Percentiles rank a stretch among this genome's conserved stretches.
Evolutionary conservation across 2,329 filamentous ascomycete genomes (phyloP).

Genomic region (Hirsutella thompsonii): DNA sequence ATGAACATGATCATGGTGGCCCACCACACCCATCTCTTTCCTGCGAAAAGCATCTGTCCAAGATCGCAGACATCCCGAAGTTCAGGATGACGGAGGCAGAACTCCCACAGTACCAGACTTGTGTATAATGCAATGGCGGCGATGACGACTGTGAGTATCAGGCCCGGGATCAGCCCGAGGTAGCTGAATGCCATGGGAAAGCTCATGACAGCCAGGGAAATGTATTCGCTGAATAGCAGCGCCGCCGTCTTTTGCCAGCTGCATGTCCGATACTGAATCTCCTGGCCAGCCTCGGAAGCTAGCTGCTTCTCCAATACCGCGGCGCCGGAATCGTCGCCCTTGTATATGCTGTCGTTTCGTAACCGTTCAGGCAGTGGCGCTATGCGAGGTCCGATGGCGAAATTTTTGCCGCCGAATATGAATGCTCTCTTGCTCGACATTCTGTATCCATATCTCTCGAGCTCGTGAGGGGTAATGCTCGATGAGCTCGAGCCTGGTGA

Average conservation of each 20-base stretch:
- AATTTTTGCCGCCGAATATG: constrained; percentile 24
- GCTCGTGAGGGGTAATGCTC: constrained; percentile 6
- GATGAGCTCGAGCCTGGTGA: neutral
- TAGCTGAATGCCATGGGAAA: constrained; percentile 89
- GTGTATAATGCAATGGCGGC: constrained; percentile 76
- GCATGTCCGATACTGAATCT: constrained; percentile 86
- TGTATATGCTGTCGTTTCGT: constrained; percentile 15
- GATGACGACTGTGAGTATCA: constrained; percentile 72
- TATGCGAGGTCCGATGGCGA: constrained; percentile 38
- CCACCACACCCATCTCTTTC: constrained; percentile 59
- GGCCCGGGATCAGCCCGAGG: constrained; percentile 69
- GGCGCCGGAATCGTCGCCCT: constrained; percentile 31
- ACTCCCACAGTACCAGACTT: constrained; percentile 52
- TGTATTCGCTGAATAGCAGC: constrained; percentile 88
- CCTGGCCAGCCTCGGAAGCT: constrained; percentile 60
- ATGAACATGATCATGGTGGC: constrained; percentile 74
- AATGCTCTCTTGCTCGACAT: constrained; percentile 13
- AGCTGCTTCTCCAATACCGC: constrained; percentile 51
- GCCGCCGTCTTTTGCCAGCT: constrained; percentile 92
- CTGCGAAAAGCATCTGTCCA: constrained; percentile 90
- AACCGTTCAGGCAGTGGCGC: constrained; percentile 27
- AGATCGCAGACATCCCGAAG: constrained; percentile 89
- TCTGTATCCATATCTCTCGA: constrained; percentile 8
- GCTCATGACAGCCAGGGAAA: constrained; percentile 85
- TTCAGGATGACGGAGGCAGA: constrained; percentile 82